Evolutionary conservation across 2,329 filamentous ascomycete genomes (phyloP).

Genomic region (Neoascochyta sp.): DNA sequence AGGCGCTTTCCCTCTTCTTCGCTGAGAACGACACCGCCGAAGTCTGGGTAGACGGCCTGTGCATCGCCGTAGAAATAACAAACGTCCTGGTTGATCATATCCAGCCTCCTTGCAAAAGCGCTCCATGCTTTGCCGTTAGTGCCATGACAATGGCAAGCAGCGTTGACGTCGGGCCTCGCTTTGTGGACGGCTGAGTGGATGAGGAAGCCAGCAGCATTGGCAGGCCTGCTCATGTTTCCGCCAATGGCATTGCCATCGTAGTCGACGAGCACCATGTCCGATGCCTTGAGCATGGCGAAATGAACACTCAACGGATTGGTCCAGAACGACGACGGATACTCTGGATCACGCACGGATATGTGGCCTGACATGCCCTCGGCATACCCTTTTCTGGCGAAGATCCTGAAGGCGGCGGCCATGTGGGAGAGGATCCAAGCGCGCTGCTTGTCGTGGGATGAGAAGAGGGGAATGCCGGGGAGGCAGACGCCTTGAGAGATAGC

Average conservation of each 20-base stretch:
- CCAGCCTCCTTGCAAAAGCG: conserved; percentile 60
- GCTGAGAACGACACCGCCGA: conserved; percentile 61
- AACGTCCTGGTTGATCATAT: conserved; percentile 69
- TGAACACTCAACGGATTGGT: conserved; percentile 64
- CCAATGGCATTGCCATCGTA: conserved; percentile 60
- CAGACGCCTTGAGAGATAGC: conserved; percentile 47
- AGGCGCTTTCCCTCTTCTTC: conserved; percentile 63
- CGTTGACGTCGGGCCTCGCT: conserved; percentile 61
- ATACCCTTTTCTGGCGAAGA: conserved; percentile 63
- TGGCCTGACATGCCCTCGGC: conserved; percentile 67
- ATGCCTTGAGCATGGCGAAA: conserved; percentile 62
- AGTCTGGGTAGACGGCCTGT: conserved; percentile 62
- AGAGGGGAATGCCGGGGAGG: conserved; percentile 55
- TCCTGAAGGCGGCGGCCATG: conserved; percentile 64
- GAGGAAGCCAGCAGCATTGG: conserved; percentile 65
- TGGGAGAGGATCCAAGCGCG: conserved; percentile 63
- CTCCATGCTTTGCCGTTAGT: conserved; percentile 65
- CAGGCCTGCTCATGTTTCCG: conserved; percentile 57
- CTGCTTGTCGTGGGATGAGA: conserved; percentile 52
- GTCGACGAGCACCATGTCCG: conserved; percentile 65
- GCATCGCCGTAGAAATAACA: conserved; percentile 61
- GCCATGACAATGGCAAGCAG: conserved; percentile 68
- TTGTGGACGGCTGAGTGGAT: conserved; percentile 69
- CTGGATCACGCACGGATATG: conserved; percentile 64
- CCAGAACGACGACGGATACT: conserved; percentile 61